These are phyloP conservation scores for Wickerhamomyces alni DNA, from an alignment of 805 yeast species.

Conservation along the genomic window DNA sequence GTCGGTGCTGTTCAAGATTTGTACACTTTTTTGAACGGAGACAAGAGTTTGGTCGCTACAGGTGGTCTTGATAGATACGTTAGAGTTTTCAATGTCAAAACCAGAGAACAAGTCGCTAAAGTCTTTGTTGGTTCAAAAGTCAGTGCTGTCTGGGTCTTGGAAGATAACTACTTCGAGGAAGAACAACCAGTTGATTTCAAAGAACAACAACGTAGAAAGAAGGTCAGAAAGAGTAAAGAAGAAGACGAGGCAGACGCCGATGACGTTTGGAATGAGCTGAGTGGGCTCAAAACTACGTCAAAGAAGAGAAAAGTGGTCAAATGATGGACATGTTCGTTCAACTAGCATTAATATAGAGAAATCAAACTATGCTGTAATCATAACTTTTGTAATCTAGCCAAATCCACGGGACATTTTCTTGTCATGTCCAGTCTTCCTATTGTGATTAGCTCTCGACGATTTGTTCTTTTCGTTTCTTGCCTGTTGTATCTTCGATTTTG, in stretches of 20 bases:
- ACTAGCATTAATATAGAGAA: no score
- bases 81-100: constrained; percentile 61
- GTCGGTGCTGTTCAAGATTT: constrained; percentile 56
- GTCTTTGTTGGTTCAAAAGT: constrained; percentile 74
- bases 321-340: no score
- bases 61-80: constrained; percentile 89
- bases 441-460: constrained; percentile 55
- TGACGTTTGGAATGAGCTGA: constrained; percentile 32
- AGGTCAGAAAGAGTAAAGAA: constrained; percentile 33
- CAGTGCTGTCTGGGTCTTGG: constrained; percentile 43
- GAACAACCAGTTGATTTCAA: constrained; percentile 26
- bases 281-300: constrained; percentile 9
- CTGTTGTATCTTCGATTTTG: constrained; percentile 25
- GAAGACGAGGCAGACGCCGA: constrained; percentile 25
- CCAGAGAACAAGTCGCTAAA: constrained; percentile 57
- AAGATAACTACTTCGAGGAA: constrained; percentile 35
- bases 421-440: constrained; percentile 56
- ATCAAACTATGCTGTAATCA: no score
- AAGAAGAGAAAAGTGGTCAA: constrained; percentile 14
- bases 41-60: constrained; percentile 47
- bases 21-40: constrained; percentile 18
- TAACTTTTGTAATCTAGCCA: neutral
- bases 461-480: constrained; percentile 50
- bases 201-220: constrained; percentile 23
- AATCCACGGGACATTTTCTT: constrained; percentile 36